These are phyloP conservation scores for Trichophyton simii DNA, from an alignment of 2,329 filamentous ascomycete genomes.

Conservation along the genomic window DNA sequence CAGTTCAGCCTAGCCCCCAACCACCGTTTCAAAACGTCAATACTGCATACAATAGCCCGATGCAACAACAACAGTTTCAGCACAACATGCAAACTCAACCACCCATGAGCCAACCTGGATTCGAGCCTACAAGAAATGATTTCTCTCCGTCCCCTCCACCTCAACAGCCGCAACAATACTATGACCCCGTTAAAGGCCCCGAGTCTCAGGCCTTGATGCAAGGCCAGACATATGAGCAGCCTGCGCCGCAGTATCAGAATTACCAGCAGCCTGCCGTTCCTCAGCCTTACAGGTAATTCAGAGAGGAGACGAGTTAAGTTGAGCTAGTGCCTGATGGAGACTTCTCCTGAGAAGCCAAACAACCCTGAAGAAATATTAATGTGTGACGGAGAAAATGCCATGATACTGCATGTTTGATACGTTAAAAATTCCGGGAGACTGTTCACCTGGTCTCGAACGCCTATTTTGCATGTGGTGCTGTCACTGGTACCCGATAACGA, in stretches of 20 bases:
- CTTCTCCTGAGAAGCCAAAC: background rate
- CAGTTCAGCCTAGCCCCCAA: background rate
- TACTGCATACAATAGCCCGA: background rate
- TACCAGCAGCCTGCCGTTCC: background rate
- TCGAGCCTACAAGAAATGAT: background rate
- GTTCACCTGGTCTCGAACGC: background rate
- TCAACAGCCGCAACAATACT: background rate
- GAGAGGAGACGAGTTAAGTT: background rate
- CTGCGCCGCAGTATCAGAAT: background rate
- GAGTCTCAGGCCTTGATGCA: background rate
- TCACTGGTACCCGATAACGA: background rate
- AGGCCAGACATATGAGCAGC: background rate
- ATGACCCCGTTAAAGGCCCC: background rate
- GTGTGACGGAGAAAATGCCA: too few species aligned
- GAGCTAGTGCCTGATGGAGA: background rate
- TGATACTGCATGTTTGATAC: too few species aligned
- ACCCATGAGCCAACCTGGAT: conserved; percentile 1
- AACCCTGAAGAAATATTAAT: background rate
- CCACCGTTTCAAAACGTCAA: background rate
- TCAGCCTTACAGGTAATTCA: background rate
- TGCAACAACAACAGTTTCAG: background rate
- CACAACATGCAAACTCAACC: background rate
- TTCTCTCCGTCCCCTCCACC: background rate
- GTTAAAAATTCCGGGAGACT: too few species aligned
- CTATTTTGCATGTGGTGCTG: background rate